Evolutionary conservation across 2,329 filamentous ascomycete genomes (phyloP).

Genomic region (Phyllachora maydis): DNA sequence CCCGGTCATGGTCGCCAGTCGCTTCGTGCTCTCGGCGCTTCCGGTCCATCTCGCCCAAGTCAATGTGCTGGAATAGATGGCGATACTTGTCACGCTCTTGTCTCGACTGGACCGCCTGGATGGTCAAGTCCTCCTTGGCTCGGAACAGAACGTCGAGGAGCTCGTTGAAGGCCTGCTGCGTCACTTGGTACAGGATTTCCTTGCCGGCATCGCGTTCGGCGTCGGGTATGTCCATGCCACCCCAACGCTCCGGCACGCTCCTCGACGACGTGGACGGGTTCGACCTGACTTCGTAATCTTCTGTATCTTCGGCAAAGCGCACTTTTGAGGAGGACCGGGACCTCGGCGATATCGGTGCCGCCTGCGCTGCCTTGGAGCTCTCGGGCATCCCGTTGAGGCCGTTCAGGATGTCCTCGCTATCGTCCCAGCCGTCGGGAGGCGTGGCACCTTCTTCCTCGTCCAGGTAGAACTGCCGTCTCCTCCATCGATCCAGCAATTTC

Average conservation of each 20-base stretch:
- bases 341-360: constrained; percentile 21
- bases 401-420: constrained; percentile 33
- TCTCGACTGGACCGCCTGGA: constrained; percentile 44
- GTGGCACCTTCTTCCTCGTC: constrained; percentile 64
- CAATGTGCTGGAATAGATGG: constrained; percentile 21
- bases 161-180: constrained; percentile 85
- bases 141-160: constrained; percentile 75
- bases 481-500: constrained; percentile 52
- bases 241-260: constrained; percentile 54
- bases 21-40: too few species aligned
- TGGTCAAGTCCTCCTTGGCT: constrained; percentile 53
- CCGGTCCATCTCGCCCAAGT: constrained; percentile 9
- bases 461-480: constrained; percentile 58
- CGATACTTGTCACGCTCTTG: constrained; percentile 35
- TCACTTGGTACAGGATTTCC: constrained; percentile 79
- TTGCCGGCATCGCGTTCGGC: constrained; percentile 68
- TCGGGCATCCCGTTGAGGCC: constrained; percentile 16
- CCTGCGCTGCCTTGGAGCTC: constrained; percentile 19
- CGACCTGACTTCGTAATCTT: constrained; percentile 49
- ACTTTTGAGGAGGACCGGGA: constrained; percentile 66
- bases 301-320: constrained; percentile 50
- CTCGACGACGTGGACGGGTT: constrained; percentile 55
- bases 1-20: too few species aligned
- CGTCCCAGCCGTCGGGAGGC: constrained; percentile 42
- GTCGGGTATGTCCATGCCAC: constrained; percentile 58